phyloP scores from a whole-genome alignment of 2,329 filamentous ascomycete genomes.

The Grosmannia huntii region DNA sequence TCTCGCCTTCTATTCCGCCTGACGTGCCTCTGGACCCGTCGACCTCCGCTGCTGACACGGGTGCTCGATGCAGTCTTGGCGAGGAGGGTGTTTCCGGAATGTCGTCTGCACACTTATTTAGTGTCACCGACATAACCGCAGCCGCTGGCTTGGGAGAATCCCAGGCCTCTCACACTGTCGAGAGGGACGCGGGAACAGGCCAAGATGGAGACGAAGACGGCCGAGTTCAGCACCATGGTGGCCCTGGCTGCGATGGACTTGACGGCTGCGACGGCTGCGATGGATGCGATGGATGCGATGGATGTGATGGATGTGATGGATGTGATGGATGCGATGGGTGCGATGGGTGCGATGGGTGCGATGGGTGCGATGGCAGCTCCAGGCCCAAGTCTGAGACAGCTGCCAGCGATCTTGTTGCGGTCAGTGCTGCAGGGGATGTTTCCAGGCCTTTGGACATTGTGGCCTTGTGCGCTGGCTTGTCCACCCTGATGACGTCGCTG shows the following conservation, averaged over 20 bases:
- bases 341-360: too few species aligned
- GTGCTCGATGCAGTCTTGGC: too few species aligned
- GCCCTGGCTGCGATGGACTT: background rate
- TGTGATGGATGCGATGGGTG: too few species aligned
- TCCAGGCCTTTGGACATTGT: background rate
- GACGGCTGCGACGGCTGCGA: too few species aligned
- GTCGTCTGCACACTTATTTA: background rate
- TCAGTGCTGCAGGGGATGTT: background rate
- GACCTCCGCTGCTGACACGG: too few species aligned
- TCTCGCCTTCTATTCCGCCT: background rate
- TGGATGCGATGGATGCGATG: too few species aligned
- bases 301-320: too few species aligned
- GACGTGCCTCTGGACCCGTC: background rate
- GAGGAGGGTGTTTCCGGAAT: background rate
- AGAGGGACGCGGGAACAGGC: background rate
- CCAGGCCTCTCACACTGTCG: background rate
- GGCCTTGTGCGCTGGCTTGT: background rate
- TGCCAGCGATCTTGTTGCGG: background rate
- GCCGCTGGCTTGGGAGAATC: background rate
- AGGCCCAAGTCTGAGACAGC: too few species aligned
- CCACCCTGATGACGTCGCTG: background rate
- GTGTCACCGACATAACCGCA: background rate
- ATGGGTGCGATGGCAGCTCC: too few species aligned
- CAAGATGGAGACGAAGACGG: background rate
- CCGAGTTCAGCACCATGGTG: background rate